Percentiles rank a stretch among this genome's conserved stretches.
These are phyloP conservation scores for Asterochloris erici DNA, from an alignment of 139 green algal species.

Conservation along the genomic window DNA sequence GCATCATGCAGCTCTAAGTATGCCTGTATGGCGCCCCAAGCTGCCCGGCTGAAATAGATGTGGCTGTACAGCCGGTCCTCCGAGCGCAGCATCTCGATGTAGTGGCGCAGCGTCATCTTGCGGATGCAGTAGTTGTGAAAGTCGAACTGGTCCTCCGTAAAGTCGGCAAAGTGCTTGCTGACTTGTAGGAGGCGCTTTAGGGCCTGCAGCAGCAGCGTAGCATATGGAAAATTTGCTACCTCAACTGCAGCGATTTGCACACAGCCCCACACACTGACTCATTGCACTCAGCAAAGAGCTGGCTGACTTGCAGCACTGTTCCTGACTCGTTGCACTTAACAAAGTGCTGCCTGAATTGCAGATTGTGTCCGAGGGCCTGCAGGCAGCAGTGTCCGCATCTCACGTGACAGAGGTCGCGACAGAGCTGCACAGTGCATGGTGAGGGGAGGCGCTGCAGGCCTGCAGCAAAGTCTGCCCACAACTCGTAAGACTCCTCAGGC, in stretches of 20 bases:
- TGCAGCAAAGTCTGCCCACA: too few species aligned
- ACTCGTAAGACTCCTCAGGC: too few species aligned
- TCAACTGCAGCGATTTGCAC: not conserved
- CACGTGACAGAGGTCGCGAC: too few species aligned
- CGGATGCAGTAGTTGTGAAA: conserved; percentile 98
- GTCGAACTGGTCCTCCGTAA: conserved; percentile 97
- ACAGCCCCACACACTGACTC: not conserved
- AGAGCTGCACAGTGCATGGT: too few species aligned
- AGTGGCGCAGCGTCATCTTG: conserved; percentile 94
- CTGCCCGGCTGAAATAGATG: conserved; percentile 66
- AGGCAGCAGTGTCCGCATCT: too few species aligned
- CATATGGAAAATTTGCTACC: not conserved
- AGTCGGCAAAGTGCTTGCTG: conserved; percentile 83
- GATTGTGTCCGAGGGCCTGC: too few species aligned
- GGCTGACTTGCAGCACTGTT: too few species aligned
- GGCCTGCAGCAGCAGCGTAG: conserved; percentile 39
- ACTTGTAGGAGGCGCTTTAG: conserved; percentile 85
- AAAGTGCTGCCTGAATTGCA: too few species aligned
- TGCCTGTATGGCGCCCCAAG: conserved; percentile 58
- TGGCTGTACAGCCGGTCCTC: conserved; percentile 77
- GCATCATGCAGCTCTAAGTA: conserved; percentile 75
- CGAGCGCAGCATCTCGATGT: conserved; percentile 87
- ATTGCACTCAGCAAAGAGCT: not conserved
- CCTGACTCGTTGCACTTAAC: too few species aligned
- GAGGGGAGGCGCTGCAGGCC: too few species aligned